Percentiles rank a stretch among this genome's conserved stretches.
These are phyloP conservation scores for Lunularia cruciata DNA, from an alignment of 225 moss, liverwort and hornwort genomes.

Conservation along the genomic window DNA sequence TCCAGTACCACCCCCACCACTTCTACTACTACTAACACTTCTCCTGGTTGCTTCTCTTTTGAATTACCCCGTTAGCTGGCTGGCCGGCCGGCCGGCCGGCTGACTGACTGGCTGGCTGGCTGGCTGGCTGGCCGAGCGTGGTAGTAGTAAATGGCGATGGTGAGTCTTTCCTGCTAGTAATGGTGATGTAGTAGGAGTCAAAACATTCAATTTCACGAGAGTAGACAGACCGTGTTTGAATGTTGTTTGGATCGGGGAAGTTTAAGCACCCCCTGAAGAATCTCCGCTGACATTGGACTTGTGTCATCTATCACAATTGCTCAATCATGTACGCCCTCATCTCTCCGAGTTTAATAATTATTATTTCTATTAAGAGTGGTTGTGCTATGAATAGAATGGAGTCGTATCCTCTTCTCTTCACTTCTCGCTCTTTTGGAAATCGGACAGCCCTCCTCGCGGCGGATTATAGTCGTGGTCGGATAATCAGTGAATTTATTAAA, in stretches of 20 bases:
- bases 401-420: background rate
- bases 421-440: background rate
- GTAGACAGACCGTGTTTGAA: too few relatives aligned
- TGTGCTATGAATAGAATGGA: background rate
- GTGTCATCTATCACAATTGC: background rate
- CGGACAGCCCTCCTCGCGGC: background rate
- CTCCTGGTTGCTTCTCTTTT: background rate
- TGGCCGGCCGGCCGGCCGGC: background rate
- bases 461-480: too few relatives aligned
- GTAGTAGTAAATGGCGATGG: background rate
- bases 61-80: background rate
- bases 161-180: background rate
- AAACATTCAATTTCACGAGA: slow-evolving; percentile 5
- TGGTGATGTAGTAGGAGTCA: background rate
- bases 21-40: background rate
- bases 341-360: background rate
- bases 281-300: slow-evolving; percentile 6
- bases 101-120: background rate
- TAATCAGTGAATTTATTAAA: too few relatives aligned
- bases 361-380: background rate
- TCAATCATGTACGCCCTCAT: slow-evolving; percentile 1
- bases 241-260: background rate
- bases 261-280: slow-evolving; percentile 2
- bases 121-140: background rate
- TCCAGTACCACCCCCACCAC: too few relatives aligned